Evolutionary conservation across 129 eudicot genomes (phyloP).

Genomic region (Tagetes patula): DNA sequence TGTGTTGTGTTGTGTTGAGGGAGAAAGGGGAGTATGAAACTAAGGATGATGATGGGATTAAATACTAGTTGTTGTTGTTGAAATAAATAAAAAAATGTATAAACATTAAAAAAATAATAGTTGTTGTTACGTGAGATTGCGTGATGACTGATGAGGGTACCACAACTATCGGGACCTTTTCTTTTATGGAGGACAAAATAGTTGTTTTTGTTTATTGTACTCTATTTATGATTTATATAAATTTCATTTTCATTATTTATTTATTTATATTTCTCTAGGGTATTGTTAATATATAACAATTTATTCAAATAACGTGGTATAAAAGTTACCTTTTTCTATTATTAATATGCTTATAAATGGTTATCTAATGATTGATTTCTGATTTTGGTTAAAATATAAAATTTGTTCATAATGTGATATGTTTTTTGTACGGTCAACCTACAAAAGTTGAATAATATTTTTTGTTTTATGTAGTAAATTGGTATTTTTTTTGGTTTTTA

Average conservation of each 20-base stretch:
- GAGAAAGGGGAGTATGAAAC: slow-evolving; percentile 24
- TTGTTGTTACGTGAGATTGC: slow-evolving; percentile 39
- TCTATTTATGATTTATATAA: neutral
- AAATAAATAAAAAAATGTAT: neutral
- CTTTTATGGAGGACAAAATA: slow-evolving; percentile 30
- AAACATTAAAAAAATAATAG: slow-evolving; percentile 25
- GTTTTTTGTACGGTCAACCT: slow-evolving; percentile 7
- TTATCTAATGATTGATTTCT: slow-evolving; percentile 15
- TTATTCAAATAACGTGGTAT: neutral
- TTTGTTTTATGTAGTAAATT: slow-evolving; percentile 15
- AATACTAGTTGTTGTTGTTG: slow-evolving; percentile 34
- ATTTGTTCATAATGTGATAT: neutral
- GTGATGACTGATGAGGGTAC: slow-evolving; percentile 38
- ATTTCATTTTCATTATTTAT: neutral
- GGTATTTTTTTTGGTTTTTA: neutral
- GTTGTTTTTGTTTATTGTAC: slow-evolving; percentile 34
- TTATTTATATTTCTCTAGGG: neutral
- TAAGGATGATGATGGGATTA: slow-evolving; percentile 32
- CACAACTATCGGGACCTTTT: slow-evolving; percentile 40
- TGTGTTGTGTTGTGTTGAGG: slow-evolving; percentile 4
- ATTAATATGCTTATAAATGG: neutral
- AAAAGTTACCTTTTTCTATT: neutral
- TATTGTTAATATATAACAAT: neutral
- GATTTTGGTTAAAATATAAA: neutral
- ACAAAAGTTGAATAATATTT: slow-evolving; percentile 1